Evolutionary conservation across 2,329 filamentous ascomycete genomes (phyloP).

Genomic region (Cercospora sojina): DNA sequence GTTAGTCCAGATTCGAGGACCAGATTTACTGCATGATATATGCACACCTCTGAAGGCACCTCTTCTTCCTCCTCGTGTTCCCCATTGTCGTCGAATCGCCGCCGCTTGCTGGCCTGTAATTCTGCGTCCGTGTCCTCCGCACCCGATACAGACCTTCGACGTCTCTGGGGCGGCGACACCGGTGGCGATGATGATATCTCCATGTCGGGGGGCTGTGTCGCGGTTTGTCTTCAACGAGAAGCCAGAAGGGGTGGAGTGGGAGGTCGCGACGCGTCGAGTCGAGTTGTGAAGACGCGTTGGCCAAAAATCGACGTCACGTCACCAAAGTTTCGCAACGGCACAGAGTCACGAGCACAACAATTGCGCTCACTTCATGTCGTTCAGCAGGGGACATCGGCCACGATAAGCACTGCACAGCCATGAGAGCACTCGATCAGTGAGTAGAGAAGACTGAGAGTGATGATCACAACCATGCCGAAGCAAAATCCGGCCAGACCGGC

Average conservation of each 20-base stretch:
- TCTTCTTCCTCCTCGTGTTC: conserved; percentile 9
- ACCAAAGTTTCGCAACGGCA: background rate
- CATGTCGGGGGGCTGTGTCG: conserved; percentile 4
- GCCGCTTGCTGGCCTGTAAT: conserved; percentile 21
- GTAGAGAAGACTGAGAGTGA: background rate
- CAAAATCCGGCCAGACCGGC: conserved; percentile 11
- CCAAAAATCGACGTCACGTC: conserved; percentile 5
- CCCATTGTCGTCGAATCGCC: conserved; percentile 11
- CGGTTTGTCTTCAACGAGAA: background rate
- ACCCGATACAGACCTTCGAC: conserved; percentile 15
- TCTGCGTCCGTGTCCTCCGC: conserved; percentile 9
- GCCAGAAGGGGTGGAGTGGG: background rate
- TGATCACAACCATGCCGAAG: conserved; percentile 8
- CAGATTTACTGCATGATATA: background rate
- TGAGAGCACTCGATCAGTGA: background rate
- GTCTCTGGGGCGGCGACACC: conserved; percentile 20
- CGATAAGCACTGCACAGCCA: background rate
- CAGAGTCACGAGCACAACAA: background rate
- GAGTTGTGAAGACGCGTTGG: background rate
- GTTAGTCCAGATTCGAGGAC: background rate
- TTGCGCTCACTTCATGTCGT: background rate
- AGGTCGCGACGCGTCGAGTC: conserved; percentile 13
- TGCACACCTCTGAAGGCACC: conserved; percentile 5
- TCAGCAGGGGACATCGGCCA: background rate
- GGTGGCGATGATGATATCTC: conserved; percentile 17